Conservation (phyloP, 192 early-diverging fungal species). For the Coemansia sp. region DNA sequence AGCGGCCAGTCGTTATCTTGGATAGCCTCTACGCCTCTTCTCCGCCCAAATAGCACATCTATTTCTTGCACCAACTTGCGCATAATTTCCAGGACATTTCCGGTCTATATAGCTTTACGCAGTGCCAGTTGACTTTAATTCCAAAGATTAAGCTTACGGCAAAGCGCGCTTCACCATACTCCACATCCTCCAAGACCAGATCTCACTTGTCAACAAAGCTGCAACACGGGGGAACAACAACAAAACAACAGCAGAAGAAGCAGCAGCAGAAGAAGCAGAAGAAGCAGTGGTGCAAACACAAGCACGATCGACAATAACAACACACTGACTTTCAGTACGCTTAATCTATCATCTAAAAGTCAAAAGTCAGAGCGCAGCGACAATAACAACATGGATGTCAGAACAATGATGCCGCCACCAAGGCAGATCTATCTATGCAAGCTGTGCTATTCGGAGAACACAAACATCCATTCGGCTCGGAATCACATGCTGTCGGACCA, state of each 20-base stretch:
- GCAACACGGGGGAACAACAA: background rate
- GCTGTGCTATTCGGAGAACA: conserved; percentile 46
- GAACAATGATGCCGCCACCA: conserved; percentile 43
- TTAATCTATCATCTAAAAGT: background rate
- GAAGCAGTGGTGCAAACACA: background rate
- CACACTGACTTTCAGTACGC: background rate
- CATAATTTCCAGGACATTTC: background rate
- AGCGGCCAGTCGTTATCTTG: no score
- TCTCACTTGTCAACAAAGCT: background rate
- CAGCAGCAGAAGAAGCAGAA: background rate
- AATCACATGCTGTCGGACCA: conserved; percentile 49
- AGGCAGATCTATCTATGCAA: conserved; percentile 56
- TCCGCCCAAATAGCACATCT: background rate
- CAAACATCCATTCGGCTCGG: conserved; percentile 57
- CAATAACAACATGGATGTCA: conserved; percentile 17
- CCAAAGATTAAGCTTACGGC: background rate
- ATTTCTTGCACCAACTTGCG: background rate
- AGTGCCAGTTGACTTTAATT: background rate
- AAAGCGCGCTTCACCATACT: background rate
- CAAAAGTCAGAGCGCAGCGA: background rate
- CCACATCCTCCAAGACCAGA: background rate
- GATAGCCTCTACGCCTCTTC: no score
- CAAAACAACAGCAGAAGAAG: background rate
- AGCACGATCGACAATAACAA: background rate
- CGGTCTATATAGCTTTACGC: background rate